These are phyloP conservation scores for Camellia granthamiana DNA, from an alignment of 148 eudicot species.

Conservation along the genomic window DNA sequence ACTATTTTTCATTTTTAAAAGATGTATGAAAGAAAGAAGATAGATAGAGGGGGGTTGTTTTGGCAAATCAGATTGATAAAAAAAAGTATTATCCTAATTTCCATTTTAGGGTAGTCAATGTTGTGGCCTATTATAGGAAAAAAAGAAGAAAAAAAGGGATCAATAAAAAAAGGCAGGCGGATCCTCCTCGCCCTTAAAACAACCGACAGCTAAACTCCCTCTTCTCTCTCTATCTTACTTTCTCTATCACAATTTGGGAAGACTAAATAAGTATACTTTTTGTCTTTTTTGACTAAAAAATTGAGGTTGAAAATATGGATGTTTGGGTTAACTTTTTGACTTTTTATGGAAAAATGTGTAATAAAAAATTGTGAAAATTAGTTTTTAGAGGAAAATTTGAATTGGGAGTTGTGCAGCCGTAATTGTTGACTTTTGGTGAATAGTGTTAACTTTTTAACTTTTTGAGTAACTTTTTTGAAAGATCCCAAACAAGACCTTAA, in stretches of 20 bases:
- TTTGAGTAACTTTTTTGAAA: too few species aligned
- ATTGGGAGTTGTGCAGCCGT: too few species aligned
- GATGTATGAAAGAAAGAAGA: neutral
- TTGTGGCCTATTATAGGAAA: conserved; percentile 23
- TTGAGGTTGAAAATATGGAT: too few species aligned
- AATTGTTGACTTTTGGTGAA: too few species aligned
- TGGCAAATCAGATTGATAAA: neutral
- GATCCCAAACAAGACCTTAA: too few species aligned
- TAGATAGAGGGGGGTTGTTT: conserved; percentile 6
- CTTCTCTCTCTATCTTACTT: neutral
- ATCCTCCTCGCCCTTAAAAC: conserved; percentile 25
- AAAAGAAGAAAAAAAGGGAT: neutral
- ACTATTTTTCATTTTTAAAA: neutral
- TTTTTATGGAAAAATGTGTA: too few species aligned
- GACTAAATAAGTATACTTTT: too few species aligned
- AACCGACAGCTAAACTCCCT: conserved; percentile 31
- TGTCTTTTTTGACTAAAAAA: too few species aligned
- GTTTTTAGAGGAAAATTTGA: too few species aligned
- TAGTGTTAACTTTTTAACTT: too few species aligned
- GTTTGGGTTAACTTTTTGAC: too few species aligned
- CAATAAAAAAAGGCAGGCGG: conserved; percentile 10
- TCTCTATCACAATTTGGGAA: neutral
- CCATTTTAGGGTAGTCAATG: conserved; percentile 36
- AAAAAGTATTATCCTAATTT: conserved; percentile 22
- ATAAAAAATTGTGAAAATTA: too few species aligned